Conservation (phyloP, 768 basidiomycete species). For the Russula abietina region DNA sequence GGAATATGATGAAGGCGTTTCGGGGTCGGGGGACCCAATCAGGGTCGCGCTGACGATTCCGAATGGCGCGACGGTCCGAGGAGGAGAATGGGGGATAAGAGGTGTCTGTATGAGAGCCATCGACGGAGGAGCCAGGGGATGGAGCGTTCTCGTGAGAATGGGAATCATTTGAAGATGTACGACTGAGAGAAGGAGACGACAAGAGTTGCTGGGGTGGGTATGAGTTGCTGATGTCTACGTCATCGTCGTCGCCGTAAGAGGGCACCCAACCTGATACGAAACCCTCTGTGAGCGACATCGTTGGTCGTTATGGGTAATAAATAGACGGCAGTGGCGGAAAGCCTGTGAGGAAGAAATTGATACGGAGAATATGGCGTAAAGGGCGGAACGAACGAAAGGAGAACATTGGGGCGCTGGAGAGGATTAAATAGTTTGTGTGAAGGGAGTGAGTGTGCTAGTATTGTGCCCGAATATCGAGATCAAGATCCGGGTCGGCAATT, state of each 20-base stretch:
- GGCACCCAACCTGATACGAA: constrained; percentile 24
- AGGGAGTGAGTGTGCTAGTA: not conserved
- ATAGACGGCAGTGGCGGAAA: constrained; percentile 4
- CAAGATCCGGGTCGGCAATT: constrained; percentile 17
- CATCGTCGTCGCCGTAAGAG: constrained; percentile 22
- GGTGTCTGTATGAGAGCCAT: not conserved
- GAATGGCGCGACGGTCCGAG: constrained; percentile 37
- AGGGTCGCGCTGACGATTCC: constrained; percentile 43
- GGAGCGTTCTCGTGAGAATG: constrained; percentile 2
- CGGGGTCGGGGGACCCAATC: constrained; percentile 61
- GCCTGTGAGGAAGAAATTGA: not conserved
- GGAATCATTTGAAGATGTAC: constrained; percentile 18
- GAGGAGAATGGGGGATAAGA: constrained; percentile 29
- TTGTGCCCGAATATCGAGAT: constrained; percentile 18
- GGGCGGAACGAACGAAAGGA: not conserved
- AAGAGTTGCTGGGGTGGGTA: constrained; percentile 13
- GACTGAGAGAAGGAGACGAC: constrained; percentile 10
- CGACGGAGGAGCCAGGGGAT: constrained; percentile 12
- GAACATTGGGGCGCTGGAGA: not conserved
- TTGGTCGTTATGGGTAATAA: constrained; percentile 19
- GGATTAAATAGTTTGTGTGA: constrained; percentile 21
- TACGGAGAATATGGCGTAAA: not conserved
- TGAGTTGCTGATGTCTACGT: constrained; percentile 17
- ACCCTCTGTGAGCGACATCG: constrained; percentile 22
- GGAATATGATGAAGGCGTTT: constrained; percentile 69